Percentiles rank a stretch among this genome's conserved stretches.
These are phyloP conservation scores for Lipomyces sp. DNA, from an alignment of 805 yeast species.

Conservation along the genomic window DNA sequence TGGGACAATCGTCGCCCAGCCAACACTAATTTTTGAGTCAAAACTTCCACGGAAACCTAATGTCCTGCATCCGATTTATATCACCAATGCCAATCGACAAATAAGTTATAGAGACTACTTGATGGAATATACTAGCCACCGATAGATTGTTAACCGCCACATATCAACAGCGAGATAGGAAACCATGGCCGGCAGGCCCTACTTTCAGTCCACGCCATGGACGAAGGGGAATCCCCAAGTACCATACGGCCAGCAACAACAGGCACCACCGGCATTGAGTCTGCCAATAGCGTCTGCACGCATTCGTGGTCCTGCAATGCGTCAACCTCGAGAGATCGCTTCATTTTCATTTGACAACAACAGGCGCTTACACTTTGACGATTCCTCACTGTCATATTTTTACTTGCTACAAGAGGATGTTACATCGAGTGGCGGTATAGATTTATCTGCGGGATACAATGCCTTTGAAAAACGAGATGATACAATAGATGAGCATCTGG, in stretches of 20 bases:
- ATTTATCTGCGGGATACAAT: slow-evolving; percentile 67
- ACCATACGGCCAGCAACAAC: slow-evolving; percentile 17
- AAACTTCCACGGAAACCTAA: no score
- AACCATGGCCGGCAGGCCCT: slow-evolving; percentile 6
- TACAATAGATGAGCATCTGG: slow-evolving; percentile 54
- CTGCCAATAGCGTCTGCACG: slow-evolving; percentile 26
- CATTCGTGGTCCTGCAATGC: slow-evolving; percentile 57
- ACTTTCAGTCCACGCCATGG: slow-evolving; percentile 11
- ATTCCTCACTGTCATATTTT: slow-evolving; percentile 66
- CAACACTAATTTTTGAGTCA: neutral
- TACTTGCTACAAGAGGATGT: slow-evolving; percentile 71
- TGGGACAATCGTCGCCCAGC: neutral
- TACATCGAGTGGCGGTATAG: slow-evolving; percentile 58
- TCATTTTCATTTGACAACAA: slow-evolving; percentile 66
- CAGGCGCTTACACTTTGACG: slow-evolving; percentile 51
- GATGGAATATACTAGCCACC: neutral
- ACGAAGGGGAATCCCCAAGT: slow-evolving; percentile 2
- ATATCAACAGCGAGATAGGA: neutral
- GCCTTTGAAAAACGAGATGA: slow-evolving; percentile 63
- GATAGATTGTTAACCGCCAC: neutral
- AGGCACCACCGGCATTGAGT: slow-evolving; percentile 7
- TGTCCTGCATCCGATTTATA: no score
- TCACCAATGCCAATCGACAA: neutral
- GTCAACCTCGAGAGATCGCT: slow-evolving; percentile 85
- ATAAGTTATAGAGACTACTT: neutral